Conservation (phyloP, 2,329 filamentous ascomycete genomes). For the Apiospora sp. region DNA sequence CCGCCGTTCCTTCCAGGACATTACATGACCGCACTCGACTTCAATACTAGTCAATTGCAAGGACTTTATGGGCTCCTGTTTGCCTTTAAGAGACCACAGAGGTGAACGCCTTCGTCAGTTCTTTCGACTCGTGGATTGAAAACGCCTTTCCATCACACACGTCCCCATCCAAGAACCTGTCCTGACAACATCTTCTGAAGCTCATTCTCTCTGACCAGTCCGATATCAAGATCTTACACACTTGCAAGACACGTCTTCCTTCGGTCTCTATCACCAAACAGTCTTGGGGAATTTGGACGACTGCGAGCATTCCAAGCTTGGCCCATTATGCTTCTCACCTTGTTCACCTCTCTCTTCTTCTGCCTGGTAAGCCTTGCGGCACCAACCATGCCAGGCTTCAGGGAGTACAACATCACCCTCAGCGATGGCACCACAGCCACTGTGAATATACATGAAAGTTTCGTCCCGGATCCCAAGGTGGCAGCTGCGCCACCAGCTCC, state of each 20-base stretch:
- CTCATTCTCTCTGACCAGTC: not conserved
- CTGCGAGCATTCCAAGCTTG: not conserved
- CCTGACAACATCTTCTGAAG: not conserved
- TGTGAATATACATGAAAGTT: not conserved
- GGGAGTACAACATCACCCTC: not conserved
- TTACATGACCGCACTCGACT: not conserved
- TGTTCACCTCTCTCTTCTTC: constrained; percentile 1
- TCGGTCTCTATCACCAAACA: not conserved
- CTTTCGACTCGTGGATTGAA: not conserved
- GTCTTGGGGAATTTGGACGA: not conserved
- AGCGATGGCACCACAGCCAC: not conserved
- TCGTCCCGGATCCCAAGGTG: not conserved
- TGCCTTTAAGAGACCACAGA: not conserved
- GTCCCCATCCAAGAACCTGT: not conserved
- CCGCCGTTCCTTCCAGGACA: not conserved
- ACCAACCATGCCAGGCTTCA: not conserved
- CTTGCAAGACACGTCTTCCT: not conserved
- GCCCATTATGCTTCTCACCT: not conserved
- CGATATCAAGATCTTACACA: not conserved
- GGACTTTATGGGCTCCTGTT: not conserved
- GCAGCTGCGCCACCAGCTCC: not conserved
- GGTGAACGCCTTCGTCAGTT: not conserved
- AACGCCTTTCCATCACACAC: not conserved
- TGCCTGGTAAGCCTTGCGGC: not conserved
- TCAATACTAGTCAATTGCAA: not conserved